Conservation (phyloP, 345 rosid genomes). For the Populus ilicifolia region DNA sequence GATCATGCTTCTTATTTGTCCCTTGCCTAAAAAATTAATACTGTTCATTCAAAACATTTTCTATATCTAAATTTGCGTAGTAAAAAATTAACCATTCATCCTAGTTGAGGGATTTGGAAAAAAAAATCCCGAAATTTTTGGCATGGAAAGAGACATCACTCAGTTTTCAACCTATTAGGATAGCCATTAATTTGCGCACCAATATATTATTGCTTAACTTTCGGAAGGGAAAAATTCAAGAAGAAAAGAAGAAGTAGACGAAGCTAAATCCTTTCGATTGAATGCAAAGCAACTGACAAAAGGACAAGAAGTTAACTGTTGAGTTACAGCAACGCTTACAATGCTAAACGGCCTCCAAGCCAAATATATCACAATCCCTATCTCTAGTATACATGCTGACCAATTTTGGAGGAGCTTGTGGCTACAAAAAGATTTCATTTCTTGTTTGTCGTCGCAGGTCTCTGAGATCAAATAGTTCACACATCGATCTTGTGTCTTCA, state of each 20-base stretch:
- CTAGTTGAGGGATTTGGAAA: too few species aligned
- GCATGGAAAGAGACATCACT: too few species aligned
- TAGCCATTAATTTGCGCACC: background rate
- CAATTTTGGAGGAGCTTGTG: slow-evolving; percentile 2
- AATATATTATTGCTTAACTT: background rate
- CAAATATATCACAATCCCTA: background rate
- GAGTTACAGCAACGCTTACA: background rate
- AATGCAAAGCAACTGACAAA: background rate
- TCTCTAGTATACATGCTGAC: background rate
- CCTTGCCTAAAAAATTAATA: background rate
- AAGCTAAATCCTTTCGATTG: background rate
- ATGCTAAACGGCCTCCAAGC: background rate
- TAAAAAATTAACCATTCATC: background rate
- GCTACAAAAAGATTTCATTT: slow-evolving; percentile 13
- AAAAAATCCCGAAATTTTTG: too few species aligned
- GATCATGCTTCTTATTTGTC: background rate
- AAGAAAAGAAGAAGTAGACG: background rate
- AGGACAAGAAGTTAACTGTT: background rate
- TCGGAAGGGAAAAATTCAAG: background rate
- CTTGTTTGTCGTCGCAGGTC: background rate
- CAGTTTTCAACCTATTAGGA: too few species aligned
- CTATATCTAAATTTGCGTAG: background rate
- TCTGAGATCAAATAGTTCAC: background rate
- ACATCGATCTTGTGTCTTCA: background rate
- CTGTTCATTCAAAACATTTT: background rate